Evolutionary conservation across 2,329 filamentous ascomycete genomes (phyloP), one percentile per base, ranked within the genome.

Genomic region (Ramularia endophylla): DNA sequence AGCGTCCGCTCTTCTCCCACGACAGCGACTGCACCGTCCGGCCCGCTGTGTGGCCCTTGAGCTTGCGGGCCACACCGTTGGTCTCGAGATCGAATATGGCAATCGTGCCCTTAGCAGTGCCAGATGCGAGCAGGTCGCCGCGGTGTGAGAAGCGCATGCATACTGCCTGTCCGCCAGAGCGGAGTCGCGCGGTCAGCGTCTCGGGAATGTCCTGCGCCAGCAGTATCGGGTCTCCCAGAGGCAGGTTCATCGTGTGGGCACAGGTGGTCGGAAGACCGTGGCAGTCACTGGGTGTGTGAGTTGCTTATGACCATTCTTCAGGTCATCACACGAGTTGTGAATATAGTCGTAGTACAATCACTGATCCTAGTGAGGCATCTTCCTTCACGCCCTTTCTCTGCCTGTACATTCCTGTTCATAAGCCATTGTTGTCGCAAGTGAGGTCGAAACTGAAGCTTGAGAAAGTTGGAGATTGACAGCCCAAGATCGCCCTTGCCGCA

Each of bases 41-140:
- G 17, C 60, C 60, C 8, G 55, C 47, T 37, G 86, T 94, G 67
- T 98, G 92, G 9, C 90, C 92, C 51, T 87, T 81, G 50, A 98
- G 72, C 68, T 97, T 98, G 60, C 88, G 83, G 44, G 92, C 92
- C 4, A 97, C 87, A 27, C 92, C 90, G 74, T 94, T 94, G 8
- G 94, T 98, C 67, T 98, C 94, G 36, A 97, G 80, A 61, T 98
- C 92, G 75, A 94, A 98, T 34, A 98, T 85, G 41, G 94, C 87
- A 29, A 98, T 85, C 4, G 87, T 92, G 53, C 92, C 92, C 68
- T 98, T 92, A 48, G 78, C 72, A 60, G 92, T 83, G 50, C 92
- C 92, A 20, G 89, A 94, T 32, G 92, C 92, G 50, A 98, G 81
- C 56, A 92, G 89, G 66, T 98, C 90, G 65, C 92, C 92, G 60